Conservation (phyloP, 345 rosid genomes). For the Orychophragmus violaceus region DNA sequence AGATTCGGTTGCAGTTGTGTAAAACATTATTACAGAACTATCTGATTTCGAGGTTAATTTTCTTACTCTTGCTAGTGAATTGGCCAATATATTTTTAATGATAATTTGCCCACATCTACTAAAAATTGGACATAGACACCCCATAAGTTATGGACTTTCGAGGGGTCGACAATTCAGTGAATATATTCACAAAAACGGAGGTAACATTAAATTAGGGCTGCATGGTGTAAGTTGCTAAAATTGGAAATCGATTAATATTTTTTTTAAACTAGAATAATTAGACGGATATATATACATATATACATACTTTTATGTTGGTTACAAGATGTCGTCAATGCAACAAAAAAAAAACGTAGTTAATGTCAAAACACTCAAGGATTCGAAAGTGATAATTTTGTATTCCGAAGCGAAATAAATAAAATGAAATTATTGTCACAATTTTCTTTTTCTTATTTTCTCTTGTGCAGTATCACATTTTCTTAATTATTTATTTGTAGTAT, state of each 20-base stretch:
- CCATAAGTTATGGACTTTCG: conserved; percentile 27
- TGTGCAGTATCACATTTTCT: neutral
- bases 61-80: no score
- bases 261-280: neutral
- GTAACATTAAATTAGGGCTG: conserved; percentile 27
- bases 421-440: neutral
- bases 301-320: neutral
- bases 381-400: neutral
- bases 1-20: neutral
- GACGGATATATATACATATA: neutral
- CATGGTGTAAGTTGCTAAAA: conserved; percentile 5
- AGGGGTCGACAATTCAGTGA: conserved; percentile 25
- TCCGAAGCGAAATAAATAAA: neutral
- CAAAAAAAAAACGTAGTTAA: neutral
- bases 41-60: neutral
- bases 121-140: no score
- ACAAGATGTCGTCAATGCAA: conserved; percentile 2
- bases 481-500: neutral
- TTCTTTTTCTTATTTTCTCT: neutral
- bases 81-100: no score
- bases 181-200: conserved; percentile 28
- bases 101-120: no score
- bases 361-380: neutral
- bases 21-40: neutral
- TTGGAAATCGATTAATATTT: neutral